Base-by-base conservation (phyloP, 139 green algal species). In the Asterochloris erici region DNA sequence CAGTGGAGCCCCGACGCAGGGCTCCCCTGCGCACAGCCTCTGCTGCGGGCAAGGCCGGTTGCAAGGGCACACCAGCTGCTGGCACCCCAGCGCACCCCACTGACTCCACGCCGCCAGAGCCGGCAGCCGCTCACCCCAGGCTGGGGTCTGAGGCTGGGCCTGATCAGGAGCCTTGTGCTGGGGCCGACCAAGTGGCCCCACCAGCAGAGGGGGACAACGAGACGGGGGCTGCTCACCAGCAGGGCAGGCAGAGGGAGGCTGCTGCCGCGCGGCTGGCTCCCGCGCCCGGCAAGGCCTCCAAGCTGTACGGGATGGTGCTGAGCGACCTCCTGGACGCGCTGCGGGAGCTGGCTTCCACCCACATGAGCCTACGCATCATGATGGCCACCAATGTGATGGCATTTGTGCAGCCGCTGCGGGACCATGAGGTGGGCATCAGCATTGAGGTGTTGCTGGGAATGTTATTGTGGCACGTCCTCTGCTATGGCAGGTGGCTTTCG, bases 321-420 rank as follows among this genome's bases (percentile, higher is more conserved):
- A 77, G 76, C 9, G 82, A 82, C 6, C 71, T 79, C n/a, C 71
- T 88, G 63, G 84, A 78, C 63, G 82, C 71, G 0, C 61, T 88
- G 63, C 79, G 86, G 28, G 78, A 89, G 77, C 63, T 91, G 80
- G 71, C 27, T 61, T 86, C 90, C 62, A 61, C 87, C 26, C 84
- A 87, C 12, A 74, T 81, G 38, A 77, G 85, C 15, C 84, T 91
- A 1, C 78, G 79, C 63, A 47, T 87, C 71, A 60, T 85, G 24
- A 62, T 38, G 27, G 47, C 70, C 66, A 81, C 87, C 1, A 80
- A 79, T 26, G 63, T 91, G 26, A 75, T 84, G 17, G 64, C 84
- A 14, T 79, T 74, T 76, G 62, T 91, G 78, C 71, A 47, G 10
- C 29, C 19, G 12, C 76, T 90, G 63, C 47, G 62, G 14, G 2